These are phyloP conservation scores for Exophiala sp. DNA, from an alignment of 2,329 filamentous ascomycete species.

Conservation along the genomic window DNA sequence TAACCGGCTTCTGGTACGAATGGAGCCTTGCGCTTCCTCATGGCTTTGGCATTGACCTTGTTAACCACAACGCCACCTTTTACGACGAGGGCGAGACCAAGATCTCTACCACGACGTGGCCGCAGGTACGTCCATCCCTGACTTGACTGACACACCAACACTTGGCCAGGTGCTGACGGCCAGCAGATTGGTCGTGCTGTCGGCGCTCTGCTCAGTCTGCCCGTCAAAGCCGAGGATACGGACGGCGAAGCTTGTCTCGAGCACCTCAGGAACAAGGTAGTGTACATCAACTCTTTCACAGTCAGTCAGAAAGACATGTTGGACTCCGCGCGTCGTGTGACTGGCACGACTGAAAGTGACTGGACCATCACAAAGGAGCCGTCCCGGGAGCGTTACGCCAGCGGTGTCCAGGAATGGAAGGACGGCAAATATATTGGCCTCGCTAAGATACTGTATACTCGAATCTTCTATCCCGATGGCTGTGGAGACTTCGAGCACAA, in stretches of 20 bases:
- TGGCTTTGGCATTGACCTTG: conserved; percentile 50
- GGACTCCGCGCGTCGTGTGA: conserved; percentile 56
- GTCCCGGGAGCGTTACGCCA: conserved; percentile 46
- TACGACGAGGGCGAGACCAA: conserved; percentile 55
- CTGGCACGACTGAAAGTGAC: conserved; percentile 54
- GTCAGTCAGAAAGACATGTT: conserved; percentile 64
- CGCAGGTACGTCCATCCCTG: conserved; percentile 41
- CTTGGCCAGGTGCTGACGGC: not conserved
- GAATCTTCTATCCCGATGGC: conserved; percentile 49
- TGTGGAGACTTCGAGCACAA: conserved; percentile 34
- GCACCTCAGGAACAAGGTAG: conserved; percentile 45
- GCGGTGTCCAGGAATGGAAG: conserved; percentile 46
- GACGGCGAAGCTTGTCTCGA: conserved; percentile 39
- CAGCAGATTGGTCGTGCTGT: conserved; percentile 44
- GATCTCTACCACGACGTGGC: conserved; percentile 58
- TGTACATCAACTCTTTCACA: conserved; percentile 56
- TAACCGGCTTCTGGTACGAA: conserved; percentile 53
- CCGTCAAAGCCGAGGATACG: conserved; percentile 28
- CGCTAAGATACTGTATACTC: conserved; percentile 51
- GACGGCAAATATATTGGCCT: conserved; percentile 45
- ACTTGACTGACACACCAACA: not conserved
- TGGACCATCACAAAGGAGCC: conserved; percentile 56
- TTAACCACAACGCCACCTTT: conserved; percentile 40
- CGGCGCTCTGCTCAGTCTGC: conserved; percentile 48
- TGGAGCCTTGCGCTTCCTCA: conserved; percentile 42